Conservation (phyloP, 2,329 filamentous ascomycete species). For the Geosmithia putterillii region DNA sequence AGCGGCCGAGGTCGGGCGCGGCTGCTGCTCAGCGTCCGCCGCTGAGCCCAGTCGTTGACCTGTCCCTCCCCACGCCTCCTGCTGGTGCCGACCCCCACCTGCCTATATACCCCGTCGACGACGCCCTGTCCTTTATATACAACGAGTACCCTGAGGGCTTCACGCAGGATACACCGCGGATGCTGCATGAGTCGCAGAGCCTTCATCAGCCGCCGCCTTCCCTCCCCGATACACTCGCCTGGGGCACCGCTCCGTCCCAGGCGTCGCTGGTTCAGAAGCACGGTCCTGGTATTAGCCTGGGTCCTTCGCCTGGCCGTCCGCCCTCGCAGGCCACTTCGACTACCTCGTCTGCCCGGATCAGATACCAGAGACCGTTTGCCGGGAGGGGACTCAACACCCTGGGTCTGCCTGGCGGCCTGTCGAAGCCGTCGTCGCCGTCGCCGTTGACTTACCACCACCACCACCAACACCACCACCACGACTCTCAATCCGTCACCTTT, state of each 20-base stretch:
- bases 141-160: slow-evolving; percentile 15
- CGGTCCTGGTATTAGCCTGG: no score
- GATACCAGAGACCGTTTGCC: slow-evolving; percentile 41
- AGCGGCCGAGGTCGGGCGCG: slow-evolving; percentile 33
- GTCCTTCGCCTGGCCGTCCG: slow-evolving; percentile 37
- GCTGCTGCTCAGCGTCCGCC: slow-evolving; percentile 19
- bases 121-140: slow-evolving; percentile 20
- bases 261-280: slow-evolving; percentile 9
- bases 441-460: no score
- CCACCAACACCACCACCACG: slow-evolving; percentile 7
- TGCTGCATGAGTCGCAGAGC: no score
- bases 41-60: slow-evolving; percentile 39
- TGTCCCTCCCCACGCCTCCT: slow-evolving; percentile 27
- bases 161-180: slow-evolving; percentile 5
- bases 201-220: slow-evolving; percentile 18
- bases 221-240: slow-evolving; percentile 44
- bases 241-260: slow-evolving; percentile 23
- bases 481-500: not conserved
- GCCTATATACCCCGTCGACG: slow-evolving; percentile 17
- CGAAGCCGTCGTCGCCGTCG: no score
- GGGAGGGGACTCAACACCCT: slow-evolving; percentile 44
- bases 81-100: slow-evolving; percentile 29
- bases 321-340: slow-evolving; percentile 40
- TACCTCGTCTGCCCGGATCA: slow-evolving; percentile 34
- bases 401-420: no score